Evolutionary conservation across 1,284 basidiomycete species (phyloP), one percentile per base, ranked within the genome.

Genomic region (Cyathus olla): DNA sequence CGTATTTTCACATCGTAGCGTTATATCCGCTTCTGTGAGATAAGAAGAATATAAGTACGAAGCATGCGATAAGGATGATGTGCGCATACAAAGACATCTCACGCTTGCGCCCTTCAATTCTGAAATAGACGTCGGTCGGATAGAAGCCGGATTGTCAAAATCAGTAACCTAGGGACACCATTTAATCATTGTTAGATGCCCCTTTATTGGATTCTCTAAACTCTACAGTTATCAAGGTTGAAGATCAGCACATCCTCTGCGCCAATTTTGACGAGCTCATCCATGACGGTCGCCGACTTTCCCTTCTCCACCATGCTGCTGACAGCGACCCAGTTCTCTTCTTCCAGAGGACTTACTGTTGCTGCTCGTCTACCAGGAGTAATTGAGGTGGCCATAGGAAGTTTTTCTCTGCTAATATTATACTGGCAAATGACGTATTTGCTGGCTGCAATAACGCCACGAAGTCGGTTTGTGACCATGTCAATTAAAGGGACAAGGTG

Each of bases 391-490:
- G 95, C 96, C 3, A 80, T 80, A 11, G 81, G 67, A 8, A 99
- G 85, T 46, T 82, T 81, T 24, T 83, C 81, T 13, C 95, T 87
- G 35, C 81, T 79, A 60, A 99, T 86, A 77, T 99, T 99, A 86
- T 98, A 99, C 71, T 96, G 91, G 76, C 95, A 95, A 21, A 97
- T 83, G 52, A 97, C 93, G 77, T 96, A 98, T 80, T 89, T 91
- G 60, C 85, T 83, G 1, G 98, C 96, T 0, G 98, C 97, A 61
- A 99, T 85, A 47, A 99, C 96, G 64, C 98, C 98, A 1, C 93
- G 93, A 68, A 99, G 95, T 40, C 97, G 95, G 47, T 87, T 90
- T 11, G 94, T 94, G 76, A 99, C 91, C 66, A 94, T 83, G 15
- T 90, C 82, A 77, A 97, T 94, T 57, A 99, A 83, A 11, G 92